Evolutionary conservation across 2,329 filamentous ascomycete genomes (phyloP).

Genomic region (Trichoderma semiorbis): DNA sequence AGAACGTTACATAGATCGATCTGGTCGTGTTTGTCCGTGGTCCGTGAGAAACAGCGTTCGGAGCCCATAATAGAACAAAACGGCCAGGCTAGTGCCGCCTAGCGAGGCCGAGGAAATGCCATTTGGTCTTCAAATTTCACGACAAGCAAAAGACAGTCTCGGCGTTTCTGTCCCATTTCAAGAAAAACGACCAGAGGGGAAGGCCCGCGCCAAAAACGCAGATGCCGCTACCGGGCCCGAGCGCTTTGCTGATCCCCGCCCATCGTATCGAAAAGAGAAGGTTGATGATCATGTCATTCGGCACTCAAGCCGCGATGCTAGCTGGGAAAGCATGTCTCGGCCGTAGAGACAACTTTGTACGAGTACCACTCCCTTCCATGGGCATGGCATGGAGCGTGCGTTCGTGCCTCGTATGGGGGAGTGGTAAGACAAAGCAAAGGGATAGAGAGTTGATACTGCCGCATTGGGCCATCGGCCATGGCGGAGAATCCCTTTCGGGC

Average conservation of each 20-base stretch:
- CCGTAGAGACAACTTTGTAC: not conserved
- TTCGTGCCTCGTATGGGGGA: not conserved
- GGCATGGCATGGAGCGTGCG: not conserved
- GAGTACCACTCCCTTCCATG: not conserved
- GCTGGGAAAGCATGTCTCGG: not conserved
- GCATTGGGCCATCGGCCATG: constrained; percentile 1
- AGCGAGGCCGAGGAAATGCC: not conserved
- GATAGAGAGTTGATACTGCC: not conserved
- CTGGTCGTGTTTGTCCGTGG: not conserved
- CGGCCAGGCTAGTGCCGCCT: not conserved
- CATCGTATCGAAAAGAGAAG: constrained; percentile 12
- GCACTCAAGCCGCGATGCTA: not conserved
- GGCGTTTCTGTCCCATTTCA: not conserved
- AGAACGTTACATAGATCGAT: constrained; percentile 10
- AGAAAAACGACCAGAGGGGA: not conserved
- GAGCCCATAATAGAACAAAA: not conserved
- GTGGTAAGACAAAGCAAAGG: not conserved
- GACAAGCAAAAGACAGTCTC: not conserved
- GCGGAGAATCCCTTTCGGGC: constrained; percentile 17
- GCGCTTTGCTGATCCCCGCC: not conserved
- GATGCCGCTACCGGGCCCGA: constrained; percentile 2
- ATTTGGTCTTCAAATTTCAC: not conserved
- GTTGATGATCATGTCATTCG: constrained; percentile 8
- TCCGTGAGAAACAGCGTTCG: not conserved
- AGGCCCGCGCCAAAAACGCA: not conserved